Evolutionary conservation across 352 stramenopile species (phyloP), one percentile per base, ranked within the genome.

Genomic region (Phytophthora tubulina): DNA sequence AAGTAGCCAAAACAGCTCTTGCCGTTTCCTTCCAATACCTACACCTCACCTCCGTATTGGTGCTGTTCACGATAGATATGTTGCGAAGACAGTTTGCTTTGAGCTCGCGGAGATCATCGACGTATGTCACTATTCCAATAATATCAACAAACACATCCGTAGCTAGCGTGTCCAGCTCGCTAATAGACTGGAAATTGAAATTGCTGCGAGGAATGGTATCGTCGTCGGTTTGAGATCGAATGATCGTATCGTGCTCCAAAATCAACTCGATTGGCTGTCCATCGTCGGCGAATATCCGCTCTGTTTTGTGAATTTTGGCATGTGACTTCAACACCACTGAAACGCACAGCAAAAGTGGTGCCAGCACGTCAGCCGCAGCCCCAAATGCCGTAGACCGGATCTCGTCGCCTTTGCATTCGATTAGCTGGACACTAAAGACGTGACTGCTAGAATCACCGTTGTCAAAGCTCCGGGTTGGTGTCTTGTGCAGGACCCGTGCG

Each of bases 1-100:
- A 55, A 42, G 30, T 7, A 3, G 4, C 3, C 8, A 31, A 27
- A 11, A 55, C 49, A 5, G 11, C 0, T 6, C 49, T 27, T 5
- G 49, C 31, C 0, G 35, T 13, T 8, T 55, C 49, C 21, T 30
- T 6, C 49, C 49, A 55, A 27, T 41, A 11, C 3, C 1, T 42
- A 42, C 49, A 55, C 35, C 41, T 55, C 6, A 55, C 49, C 4
- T 55, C 49, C 30, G n/a, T 55, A 10, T 55, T 55, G 6, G 49
- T 55, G 1, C 6, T 27, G 14, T 55, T 31, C 2, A 55, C 49
- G 4, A 55, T 0, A 6, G 49, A 38, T 17, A 42, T 14, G 27
- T 13, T 55, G 30, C 49, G 49, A 42, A 55, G 1, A 10, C 15
- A 8, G 30, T 11, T 6, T 8, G 30, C 10, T 3, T 30, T 13